Base-by-base conservation (phyloP, 1,284 basidiomycete genomes). In the Marasmius fiardii region DNA sequence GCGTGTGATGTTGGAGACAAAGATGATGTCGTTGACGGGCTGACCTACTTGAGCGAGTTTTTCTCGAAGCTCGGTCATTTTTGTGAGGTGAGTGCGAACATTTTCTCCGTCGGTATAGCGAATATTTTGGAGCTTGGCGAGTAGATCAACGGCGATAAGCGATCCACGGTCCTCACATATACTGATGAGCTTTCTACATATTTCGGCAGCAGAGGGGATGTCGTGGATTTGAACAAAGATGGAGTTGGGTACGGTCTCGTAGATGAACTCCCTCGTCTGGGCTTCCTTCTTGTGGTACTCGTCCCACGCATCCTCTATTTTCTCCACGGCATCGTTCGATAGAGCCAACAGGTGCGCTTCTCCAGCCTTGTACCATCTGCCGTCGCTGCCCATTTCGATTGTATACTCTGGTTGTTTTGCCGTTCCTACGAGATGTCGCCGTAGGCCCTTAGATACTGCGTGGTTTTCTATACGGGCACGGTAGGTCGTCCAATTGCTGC, bases 211-310 rank as follows among this genome's bases (percentile, higher is more conserved):
- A 12, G 48, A 43, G 3, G 28, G 11, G 14, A 51, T 23, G 6
- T 51, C 54, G 16, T 28, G 23, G 21, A 55, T 35, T 23, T 41
- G 23, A 11, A 55, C 18, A 28, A 44, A 55, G 20, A 55, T 43
- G 6, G 48, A 55, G 6, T 43, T 39, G 18, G 45, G 47, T 14
- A 55, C 43, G 16, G 53, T 43, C 20, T 50, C 21, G 18, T 41
- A 50, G 12, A 55, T 39, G 26, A 55, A 26, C 5, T 55, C 34
- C 4, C 47, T 16, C 10, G 35, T 34, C 23, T 49, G 53, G 16
- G 45, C 45, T 18, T 55, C 53, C 37, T 55, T 49, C 41, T 35
- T 24, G 11, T 54, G n/a, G 12, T 35, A 54, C 11, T 34, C 35
- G 21, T 54, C 31, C 35, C 4, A 34, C 4, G 6, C 44, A 20